phyloP scores from a whole-genome alignment of 2,329 filamentous ascomycete genomes.

The Fusarium camptoceras region DNA sequence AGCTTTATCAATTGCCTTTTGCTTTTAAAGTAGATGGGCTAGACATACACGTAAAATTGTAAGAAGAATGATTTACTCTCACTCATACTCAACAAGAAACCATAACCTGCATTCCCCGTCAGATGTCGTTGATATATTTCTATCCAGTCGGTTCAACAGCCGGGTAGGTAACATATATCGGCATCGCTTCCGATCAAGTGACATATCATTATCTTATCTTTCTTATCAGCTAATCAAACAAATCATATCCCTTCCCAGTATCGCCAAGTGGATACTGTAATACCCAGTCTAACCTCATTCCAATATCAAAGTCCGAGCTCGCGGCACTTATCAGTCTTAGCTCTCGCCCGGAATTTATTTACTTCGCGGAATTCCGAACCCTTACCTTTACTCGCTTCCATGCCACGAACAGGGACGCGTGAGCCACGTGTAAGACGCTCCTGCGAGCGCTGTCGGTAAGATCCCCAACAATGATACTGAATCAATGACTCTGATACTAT shows the following conservation, averaged over 20 bases:
- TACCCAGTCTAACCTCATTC: neutral
- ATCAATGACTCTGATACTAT: neutral
- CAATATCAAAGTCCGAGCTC: neutral
- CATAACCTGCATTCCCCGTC: too few relatives aligned
- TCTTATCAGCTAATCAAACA: neutral
- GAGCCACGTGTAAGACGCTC: conserved; percentile 40
- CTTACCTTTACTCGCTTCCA: neutral
- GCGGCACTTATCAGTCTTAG: neutral
- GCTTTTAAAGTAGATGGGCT: too few relatives aligned
- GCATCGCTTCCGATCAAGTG: conserved; percentile 27
- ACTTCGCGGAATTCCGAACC: conserved; percentile 17
- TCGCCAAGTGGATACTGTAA: neutral
- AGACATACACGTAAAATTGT: too few relatives aligned
- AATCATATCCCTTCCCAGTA: neutral
- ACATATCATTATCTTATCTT: conserved; percentile 4
- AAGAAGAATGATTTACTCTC: too few relatives aligned
- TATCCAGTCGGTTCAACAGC: neutral
- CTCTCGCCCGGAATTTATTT: conserved; percentile 3
- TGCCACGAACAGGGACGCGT: conserved; percentile 9
- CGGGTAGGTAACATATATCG: neutral
- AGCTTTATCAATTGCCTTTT: too few relatives aligned
- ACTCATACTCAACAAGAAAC: too few relatives aligned
- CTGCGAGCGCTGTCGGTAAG: conserved; percentile 42
- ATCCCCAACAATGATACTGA: neutral
- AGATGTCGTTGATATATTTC: too few relatives aligned